Evolutionary conservation across 805 yeast species (phyloP).

Genomic region (Candida boleticola): DNA sequence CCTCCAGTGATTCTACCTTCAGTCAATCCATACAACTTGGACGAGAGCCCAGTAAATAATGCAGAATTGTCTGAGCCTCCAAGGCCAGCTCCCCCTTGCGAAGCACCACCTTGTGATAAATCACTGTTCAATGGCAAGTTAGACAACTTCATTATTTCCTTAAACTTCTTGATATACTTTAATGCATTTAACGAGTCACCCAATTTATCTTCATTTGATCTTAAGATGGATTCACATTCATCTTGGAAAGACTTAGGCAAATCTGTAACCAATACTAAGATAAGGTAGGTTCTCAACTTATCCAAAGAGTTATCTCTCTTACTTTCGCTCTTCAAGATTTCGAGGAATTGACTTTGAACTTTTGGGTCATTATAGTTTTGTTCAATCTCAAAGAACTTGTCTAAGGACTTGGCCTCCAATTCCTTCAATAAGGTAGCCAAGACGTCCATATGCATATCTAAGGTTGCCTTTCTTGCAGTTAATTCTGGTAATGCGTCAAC

Average conservation of each 20-base stretch:
- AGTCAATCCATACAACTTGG: conserved; percentile 75
- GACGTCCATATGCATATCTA: conserved; percentile 97
- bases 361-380: conserved; percentile 68
- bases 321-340: conserved; percentile 49
- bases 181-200: conserved; percentile 59
- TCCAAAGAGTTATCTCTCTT: conserved; percentile 66
- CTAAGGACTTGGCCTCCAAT: conserved; percentile 82
- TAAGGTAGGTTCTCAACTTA: conserved; percentile 84
- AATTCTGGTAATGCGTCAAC: conserved; percentile 90
- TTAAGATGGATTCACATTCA: conserved; percentile 64
- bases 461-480: conserved; percentile 79
- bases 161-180: conserved; percentile 72
- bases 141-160: conserved; percentile 47
- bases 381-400: conserved; percentile 91
- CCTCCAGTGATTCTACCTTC: conserved; percentile 87
- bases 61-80: conserved; percentile 44
- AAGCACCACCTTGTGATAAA: conserved; percentile 2
- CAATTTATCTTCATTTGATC: conserved; percentile 41
- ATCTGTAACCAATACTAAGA: conserved; percentile 57
- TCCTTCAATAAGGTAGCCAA: conserved; percentile 80
- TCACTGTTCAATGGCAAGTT: conserved; percentile 17
- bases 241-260: conserved; percentile 29
- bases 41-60: conserved; percentile 68
- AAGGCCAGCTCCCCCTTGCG: not conserved
- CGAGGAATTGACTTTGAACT: conserved; percentile 58